Conservation (phyloP, 2,329 filamentous ascomycete genomes). For the Huntiella bhutanensis region DNA sequence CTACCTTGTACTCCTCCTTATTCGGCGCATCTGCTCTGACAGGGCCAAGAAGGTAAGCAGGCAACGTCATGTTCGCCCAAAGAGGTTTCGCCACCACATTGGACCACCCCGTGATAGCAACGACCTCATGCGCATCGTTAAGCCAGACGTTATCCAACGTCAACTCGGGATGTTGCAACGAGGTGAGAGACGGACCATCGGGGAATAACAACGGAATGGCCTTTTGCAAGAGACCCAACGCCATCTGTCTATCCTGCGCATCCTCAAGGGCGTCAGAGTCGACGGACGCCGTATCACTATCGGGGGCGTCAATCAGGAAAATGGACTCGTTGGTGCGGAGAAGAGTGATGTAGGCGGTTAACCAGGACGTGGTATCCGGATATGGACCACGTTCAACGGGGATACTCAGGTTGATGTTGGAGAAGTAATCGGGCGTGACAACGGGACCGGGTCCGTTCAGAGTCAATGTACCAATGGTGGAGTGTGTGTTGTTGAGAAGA, state of each 20-base stretch:
- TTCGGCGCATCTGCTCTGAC: not conserved
- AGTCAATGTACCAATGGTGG: not conserved
- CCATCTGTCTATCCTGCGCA: not conserved
- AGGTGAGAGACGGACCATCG: not conserved
- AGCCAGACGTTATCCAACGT: not conserved
- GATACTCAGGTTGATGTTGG: not conserved
- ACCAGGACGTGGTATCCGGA: not conserved
- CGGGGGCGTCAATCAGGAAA: not conserved
- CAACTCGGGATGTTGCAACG: not conserved
- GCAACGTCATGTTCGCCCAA: not conserved
- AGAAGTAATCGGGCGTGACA: not conserved
- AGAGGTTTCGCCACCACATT: not conserved
- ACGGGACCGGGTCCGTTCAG: not conserved
- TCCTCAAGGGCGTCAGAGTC: constrained; percentile 1
- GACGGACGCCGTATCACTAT: not conserved
- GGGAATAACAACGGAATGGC: not conserved
- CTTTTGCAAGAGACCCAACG: not conserved
- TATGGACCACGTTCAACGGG: not conserved
- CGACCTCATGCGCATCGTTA: not conserved
- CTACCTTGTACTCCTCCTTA: not conserved
- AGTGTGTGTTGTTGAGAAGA: not conserved
- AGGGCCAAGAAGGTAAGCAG: not conserved
- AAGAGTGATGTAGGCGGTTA: not conserved
- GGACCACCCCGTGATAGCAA: not conserved
- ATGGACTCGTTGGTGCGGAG: not conserved